Evolutionary conservation across 1,284 basidiomycete species (phyloP).

Genomic region (Trametes pubescens): DNA sequence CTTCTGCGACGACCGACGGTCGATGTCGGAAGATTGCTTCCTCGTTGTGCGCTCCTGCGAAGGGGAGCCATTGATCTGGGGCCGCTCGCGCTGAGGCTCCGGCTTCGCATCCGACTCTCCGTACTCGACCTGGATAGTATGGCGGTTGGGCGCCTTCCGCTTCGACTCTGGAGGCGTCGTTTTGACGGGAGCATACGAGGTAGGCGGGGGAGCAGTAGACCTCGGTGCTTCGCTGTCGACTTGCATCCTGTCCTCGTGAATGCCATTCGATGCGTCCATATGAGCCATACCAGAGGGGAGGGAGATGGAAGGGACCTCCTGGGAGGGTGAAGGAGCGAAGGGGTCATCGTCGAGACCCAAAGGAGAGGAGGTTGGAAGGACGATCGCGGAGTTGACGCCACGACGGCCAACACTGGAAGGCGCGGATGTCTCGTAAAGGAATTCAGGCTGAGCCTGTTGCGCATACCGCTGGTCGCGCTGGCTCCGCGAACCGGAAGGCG

Average conservation of each 20-base stretch:
- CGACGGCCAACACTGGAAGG: constrained; percentile 49
- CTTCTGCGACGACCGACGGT: constrained; percentile 42
- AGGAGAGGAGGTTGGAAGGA: constrained; percentile 50
- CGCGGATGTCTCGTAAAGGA: constrained; percentile 59
- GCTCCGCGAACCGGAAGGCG: constrained; percentile 42
- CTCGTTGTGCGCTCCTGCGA: constrained; percentile 33
- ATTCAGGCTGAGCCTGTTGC: constrained; percentile 52
- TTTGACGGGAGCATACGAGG: constrained; percentile 41
- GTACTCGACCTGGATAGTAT: constrained; percentile 95
- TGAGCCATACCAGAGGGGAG: constrained; percentile 21
- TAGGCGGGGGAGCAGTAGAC: constrained; percentile 28
- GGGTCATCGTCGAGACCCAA: constrained; percentile 58
- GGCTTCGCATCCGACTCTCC: constrained; percentile 51
- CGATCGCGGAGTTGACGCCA: constrained; percentile 52
- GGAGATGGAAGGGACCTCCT: constrained; percentile 37
- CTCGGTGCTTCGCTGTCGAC: constrained; percentile 30
- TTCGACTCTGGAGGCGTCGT: constrained; percentile 45
- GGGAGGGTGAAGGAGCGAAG: constrained; percentile 50
- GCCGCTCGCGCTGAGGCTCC: constrained; percentile 39
- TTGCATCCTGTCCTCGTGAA: constrained; percentile 26
- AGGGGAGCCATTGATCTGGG: constrained; percentile 30
- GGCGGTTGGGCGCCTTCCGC: constrained; percentile 62
- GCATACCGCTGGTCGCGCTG: constrained; percentile 46
- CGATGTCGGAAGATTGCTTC: constrained; percentile 43
- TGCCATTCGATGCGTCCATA: constrained; percentile 19